These are phyloP conservation scores for Hyphodiscus sp. DNA, from an alignment of 2,329 filamentous ascomycete genomes.

Conservation along the genomic window DNA sequence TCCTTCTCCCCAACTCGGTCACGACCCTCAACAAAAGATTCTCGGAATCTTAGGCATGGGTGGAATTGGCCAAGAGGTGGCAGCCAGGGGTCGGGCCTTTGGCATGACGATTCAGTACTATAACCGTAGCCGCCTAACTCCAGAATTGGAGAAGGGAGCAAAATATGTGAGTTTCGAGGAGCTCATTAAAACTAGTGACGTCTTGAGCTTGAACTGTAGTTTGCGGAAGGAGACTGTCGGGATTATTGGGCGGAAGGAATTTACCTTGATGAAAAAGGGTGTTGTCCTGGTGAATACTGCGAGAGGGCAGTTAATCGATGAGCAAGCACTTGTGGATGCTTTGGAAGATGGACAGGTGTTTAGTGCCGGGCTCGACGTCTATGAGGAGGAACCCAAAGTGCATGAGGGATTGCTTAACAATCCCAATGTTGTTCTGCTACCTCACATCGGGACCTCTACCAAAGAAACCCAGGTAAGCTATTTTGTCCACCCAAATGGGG, in stretches of 20 bases:
- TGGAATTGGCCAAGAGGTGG: constrained; percentile 71
- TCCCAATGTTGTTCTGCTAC: constrained; percentile 64
- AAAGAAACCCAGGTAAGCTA: constrained; percentile 41
- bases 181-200: constrained; percentile 61
- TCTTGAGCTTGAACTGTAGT: constrained; percentile 71
- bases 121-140: constrained; percentile 57
- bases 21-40: constrained; percentile 69
- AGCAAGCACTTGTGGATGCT: constrained; percentile 67
- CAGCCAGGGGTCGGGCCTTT: constrained; percentile 63
- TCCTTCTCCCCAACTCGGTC: constrained; percentile 40
- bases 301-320: constrained; percentile 72
- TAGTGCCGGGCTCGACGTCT: constrained; percentile 71
- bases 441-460: constrained; percentile 80
- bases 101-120: constrained; percentile 70
- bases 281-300: constrained; percentile 78
- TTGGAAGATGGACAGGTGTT: constrained; percentile 61
- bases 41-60: constrained; percentile 82
- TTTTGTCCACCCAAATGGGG: neutral
- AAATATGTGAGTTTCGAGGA: constrained; percentile 67
- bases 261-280: constrained; percentile 69
- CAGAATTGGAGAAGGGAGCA: constrained; percentile 46
- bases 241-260: constrained; percentile 63
- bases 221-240: constrained; percentile 60
- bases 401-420: constrained; percentile 68
- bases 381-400: constrained; percentile 69